A percentile compares a stretch with the other conserved stretches of the same genome.
Conservation (phyloP, 2,329 filamentous ascomycete genomes). For the Penicillium sp. region DNA sequence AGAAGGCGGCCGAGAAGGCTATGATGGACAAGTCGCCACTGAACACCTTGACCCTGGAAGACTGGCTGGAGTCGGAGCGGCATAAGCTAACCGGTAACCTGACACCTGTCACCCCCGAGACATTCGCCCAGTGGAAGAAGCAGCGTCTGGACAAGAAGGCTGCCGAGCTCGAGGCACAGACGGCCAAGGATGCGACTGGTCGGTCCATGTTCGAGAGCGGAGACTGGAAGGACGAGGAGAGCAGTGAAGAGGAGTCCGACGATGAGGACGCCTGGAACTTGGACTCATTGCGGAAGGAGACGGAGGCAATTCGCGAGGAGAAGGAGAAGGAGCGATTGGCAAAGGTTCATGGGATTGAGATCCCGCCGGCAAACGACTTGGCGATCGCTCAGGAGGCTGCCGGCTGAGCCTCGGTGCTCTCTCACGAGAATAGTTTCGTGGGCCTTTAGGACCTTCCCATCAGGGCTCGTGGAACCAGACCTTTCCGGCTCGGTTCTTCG, state of each 20-base stretch:
- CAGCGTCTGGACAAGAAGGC: slow-evolving; percentile 91
- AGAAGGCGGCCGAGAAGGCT: slow-evolving; percentile 90
- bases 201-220: slow-evolving; percentile 94
- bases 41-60: slow-evolving; percentile 89
- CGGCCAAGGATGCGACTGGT: slow-evolving; percentile 92
- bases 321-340: slow-evolving; percentile 70
- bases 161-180: slow-evolving; percentile 82
- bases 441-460: slow-evolving; percentile 23
- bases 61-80: slow-evolving; percentile 92
- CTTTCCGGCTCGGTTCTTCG: slow-evolving; percentile 5
- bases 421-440: slow-evolving; percentile 25
- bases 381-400: slow-evolving; percentile 23
- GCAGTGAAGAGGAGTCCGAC: slow-evolving; percentile 52
- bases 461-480: slow-evolving; percentile 6
- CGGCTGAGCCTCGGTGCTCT: slow-evolving; percentile 22
- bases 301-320: slow-evolving; percentile 65
- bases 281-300: slow-evolving; percentile 76
- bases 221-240: slow-evolving; percentile 69
- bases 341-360: slow-evolving; percentile 20
- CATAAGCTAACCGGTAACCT: slow-evolving; percentile 89
- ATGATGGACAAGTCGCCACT: slow-evolving; percentile 92
- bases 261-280: slow-evolving; percentile 68
- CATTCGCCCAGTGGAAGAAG: slow-evolving; percentile 96
- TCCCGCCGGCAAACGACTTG: slow-evolving; percentile 20
- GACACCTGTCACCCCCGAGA: slow-evolving; percentile 88